Base-by-base conservation (phyloP, 495 filamentous ascomycete species). In the Aspergillus bridgeri region DNA sequence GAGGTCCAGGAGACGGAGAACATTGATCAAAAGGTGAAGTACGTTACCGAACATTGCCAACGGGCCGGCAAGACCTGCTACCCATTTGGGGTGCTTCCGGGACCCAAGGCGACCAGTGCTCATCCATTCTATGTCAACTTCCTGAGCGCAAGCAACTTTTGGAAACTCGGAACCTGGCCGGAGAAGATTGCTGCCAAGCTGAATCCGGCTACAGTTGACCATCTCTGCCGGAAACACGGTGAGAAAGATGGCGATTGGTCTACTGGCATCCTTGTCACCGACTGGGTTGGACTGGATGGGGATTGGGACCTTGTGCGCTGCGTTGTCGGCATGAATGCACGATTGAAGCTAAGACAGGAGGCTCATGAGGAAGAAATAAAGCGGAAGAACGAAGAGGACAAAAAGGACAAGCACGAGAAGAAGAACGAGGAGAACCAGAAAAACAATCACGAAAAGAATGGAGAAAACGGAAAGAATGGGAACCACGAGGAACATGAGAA, bases 291-390 rank as follows among this genome's bases (percentile, higher is more conserved):
- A 0, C 73, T 85, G 49, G 79, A 88, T 60, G 94, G 90, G 0
- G 90, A 98, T 74, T 98, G 95, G 95, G 92, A 96, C 73, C 76
- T 98, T 18, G 86, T 95, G 43, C 83, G 89, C 63, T 87, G 89
- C 70, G 86, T 96, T 65, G 88, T 97, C 6, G 92, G 90, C 17
- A 92, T 94, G 90, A 98, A 98, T 68, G 84, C 84, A 19, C 88
- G 81, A 64, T 68, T 95, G 66, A 79, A 85, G 65, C 67, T 87
- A 67, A 77, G 72, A 58, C 64, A 71, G 48, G 56, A 60, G 24
- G 38, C 19, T n/a, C 48, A 43, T 15, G 56, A 51, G 20, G n/a
- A 57, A 27, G 19, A 11, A 6, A 24, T 1, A 3, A 29, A 24
- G 22, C 27, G 7, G 21, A 22, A 25, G 8, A 24, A 15, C 33